These are phyloP conservation scores for Fraxinus xanthoxyloides DNA, from an alignment of 305 asterid species.

Conservation along the genomic window DNA sequence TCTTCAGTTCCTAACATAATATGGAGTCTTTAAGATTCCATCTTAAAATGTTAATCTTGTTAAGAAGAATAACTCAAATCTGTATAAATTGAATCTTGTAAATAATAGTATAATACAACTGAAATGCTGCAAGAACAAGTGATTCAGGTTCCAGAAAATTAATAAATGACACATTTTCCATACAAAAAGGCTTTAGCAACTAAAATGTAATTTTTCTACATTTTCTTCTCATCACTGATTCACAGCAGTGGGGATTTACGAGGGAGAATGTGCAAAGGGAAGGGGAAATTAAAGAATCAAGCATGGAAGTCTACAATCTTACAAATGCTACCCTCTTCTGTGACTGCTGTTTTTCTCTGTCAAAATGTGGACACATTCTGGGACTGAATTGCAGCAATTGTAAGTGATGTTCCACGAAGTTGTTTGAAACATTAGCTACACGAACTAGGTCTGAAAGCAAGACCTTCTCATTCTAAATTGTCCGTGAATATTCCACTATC, in stretches of 20 bases:
- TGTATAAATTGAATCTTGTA: background rate
- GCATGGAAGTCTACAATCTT: constrained; percentile 19
- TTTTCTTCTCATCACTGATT: background rate
- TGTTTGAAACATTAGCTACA: constrained; percentile 25
- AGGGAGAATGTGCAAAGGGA: constrained; percentile 9
- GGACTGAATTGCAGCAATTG: constrained; percentile 21
- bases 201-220: background rate
- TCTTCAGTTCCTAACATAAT: background rate
- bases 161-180: background rate
- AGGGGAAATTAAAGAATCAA: constrained; percentile 14
- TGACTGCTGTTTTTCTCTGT: background rate
- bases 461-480: constrained; percentile 16
- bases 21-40: background rate
- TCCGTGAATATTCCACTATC: constrained; percentile 4
- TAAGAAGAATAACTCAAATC: background rate
- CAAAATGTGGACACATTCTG: constrained; percentile 26
- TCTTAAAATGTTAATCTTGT: background rate
- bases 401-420: constrained; percentile 28
- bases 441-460: constrained; percentile 17
- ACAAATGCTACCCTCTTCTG: constrained; percentile 13
- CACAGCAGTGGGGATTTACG: background rate
- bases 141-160: background rate
- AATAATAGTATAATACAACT: background rate
- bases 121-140: background rate
- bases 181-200: background rate